phyloP scores from a whole-genome alignment of 345 rosid species.

The Citrus glauca region DNA sequence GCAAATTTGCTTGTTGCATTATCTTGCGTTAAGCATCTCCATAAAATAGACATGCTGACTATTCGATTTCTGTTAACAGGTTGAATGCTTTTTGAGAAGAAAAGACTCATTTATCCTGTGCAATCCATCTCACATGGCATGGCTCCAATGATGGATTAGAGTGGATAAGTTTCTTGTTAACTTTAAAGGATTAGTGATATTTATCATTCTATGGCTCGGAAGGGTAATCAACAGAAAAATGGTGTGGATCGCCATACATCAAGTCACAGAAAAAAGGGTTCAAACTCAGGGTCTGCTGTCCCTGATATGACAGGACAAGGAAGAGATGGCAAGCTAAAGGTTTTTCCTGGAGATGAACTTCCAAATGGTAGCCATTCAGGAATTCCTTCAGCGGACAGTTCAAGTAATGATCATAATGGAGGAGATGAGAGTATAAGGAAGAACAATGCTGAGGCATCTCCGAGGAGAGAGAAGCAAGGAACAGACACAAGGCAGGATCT shows the following conservation, averaged over 20 bases:
- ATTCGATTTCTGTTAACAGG: not conserved
- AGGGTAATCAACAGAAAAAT: constrained; percentile 75
- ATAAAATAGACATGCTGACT: not conserved
- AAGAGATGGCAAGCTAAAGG: constrained; percentile 39
- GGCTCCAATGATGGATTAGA: constrained; percentile 2
- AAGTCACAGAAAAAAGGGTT: constrained; percentile 44
- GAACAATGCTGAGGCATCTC: constrained; percentile 23
- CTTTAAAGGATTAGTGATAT: not conserved
- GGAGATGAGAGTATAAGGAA: constrained; percentile 31
- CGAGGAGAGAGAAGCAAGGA: constrained; percentile 36
- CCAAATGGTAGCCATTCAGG: constrained; percentile 37
- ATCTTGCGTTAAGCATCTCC: not conserved
- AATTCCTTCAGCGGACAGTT: constrained; percentile 18
- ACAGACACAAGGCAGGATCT: constrained; percentile 21
- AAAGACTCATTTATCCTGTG: not conserved
- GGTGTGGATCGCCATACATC: constrained; percentile 52
- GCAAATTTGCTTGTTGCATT: not conserved
- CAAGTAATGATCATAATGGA: constrained; percentile 10
- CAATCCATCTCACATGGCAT: not conserved
- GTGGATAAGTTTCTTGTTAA: constrained; percentile 20
- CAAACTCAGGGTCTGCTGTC: constrained; percentile 35
- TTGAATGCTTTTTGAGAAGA: not conserved
- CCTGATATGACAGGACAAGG: constrained; percentile 38
- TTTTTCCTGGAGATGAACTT: constrained; percentile 40
- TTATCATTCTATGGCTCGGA: constrained; percentile 65